These are phyloP conservation scores for Neoboletus brunneissimus DNA, from an alignment of 768 basidiomycete genomes.

Conservation along the genomic window DNA sequence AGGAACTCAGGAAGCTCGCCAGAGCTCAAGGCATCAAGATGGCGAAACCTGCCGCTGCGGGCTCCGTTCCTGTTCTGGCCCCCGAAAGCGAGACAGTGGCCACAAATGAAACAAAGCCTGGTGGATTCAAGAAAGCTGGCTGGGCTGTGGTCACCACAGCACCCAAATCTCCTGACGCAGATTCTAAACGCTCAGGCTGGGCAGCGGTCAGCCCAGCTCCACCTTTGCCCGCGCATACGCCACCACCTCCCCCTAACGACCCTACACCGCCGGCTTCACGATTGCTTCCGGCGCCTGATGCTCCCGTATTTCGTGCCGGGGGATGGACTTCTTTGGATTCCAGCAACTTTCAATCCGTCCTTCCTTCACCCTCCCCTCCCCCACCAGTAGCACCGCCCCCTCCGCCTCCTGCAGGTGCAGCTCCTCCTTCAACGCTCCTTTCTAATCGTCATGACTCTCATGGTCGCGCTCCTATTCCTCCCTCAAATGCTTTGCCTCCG, in stretches of 20 bases:
- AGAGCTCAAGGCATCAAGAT: conserved; percentile 79
- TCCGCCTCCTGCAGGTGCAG: conserved; percentile 14
- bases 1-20: conserved; percentile 79
- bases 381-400: conserved; percentile 14
- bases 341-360: conserved; percentile 32
- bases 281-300: conserved; percentile 19
- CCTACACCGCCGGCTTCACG: conserved; percentile 18
- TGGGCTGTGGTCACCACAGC: conserved; percentile 42
- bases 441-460: conserved; percentile 9
- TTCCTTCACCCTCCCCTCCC: conserved; percentile 23
- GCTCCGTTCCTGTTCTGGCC: conserved; percentile 11
- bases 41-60: conserved; percentile 29
- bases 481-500: conserved; percentile 3
- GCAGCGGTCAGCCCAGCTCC: conserved; percentile 18
- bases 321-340: conserved; percentile 70
- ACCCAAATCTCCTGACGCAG: conserved; percentile 10
- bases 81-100: conserved; percentile 19
- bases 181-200: conserved; percentile 16
- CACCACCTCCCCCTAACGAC: conserved; percentile 10
- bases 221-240: conserved; percentile 18
- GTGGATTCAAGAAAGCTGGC: conserved; percentile 43
- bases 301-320: conserved; percentile 54
- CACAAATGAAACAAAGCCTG: conserved; percentile 20
- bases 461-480: conserved; percentile 12
- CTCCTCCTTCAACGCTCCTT: background rate